Base-by-base conservation (phyloP, 805 yeast species). In the Ogataea zsoltii region DNA sequence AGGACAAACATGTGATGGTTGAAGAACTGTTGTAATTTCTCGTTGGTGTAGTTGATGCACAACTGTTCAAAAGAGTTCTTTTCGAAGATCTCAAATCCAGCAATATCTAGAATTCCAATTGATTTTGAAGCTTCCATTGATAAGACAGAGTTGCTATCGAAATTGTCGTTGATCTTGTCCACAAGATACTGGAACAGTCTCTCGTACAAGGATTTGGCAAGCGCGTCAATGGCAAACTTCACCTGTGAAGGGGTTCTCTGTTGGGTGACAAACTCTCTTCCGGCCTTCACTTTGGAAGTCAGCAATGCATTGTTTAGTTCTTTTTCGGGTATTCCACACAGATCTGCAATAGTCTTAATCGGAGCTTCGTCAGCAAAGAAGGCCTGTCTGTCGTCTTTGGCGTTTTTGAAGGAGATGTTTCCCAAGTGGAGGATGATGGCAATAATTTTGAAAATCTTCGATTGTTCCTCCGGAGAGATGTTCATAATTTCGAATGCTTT, bases 271-370 rank as follows among this genome's bases (percentile, higher is more conserved):
- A 77, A 75, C 62, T 94, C 99, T 53, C 80, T 76, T 2, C 99
- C 99, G 3, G 97, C 97, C 61, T 82, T 88, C 10, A 91, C 96
- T 57, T 80, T 84, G 4, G 97, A 97, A 31, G 79, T 77, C 28
- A 90, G 63, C 10, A 94, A 70, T 0, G 85, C 73, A 34, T 79
- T 80, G 46, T 72, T 74, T 51, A 86, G 79, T 0, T 73, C 65
- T 19, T 66, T 62, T 3, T 72, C 66, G 3, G 56, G 15, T 18
- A 92, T 77, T 1, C 95, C 96, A 34, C 92, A 72, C 18, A 90
- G 67, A 14, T 74, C 69, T 25, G 86, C 75, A 3, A 87, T 74
- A 6, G 65, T 65, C 19, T 73, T 75, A 3, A 82, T 69, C 28
- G 77, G 75, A 3, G 79, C 70, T 0, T 74, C 64, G 2, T 80